phyloP scores from a whole-genome alignment of 202 grass and related monocot genomes.

The Bolboschoenoplectus hybrid region DNA sequence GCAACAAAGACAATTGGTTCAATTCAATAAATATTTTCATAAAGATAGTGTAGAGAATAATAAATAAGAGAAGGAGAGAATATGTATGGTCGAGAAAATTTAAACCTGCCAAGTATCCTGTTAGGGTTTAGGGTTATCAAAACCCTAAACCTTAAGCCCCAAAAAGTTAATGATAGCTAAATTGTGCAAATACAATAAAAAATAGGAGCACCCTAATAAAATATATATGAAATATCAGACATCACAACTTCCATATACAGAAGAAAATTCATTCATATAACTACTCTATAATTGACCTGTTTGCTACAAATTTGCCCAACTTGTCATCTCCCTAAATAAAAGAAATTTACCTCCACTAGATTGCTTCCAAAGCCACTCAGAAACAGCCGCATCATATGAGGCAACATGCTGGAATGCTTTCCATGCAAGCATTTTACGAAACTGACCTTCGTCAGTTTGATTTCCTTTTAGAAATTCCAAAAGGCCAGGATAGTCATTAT shows the following conservation, averaged over 20 bases:
- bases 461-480: constrained; percentile 72
- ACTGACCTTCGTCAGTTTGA: constrained; percentile 47
- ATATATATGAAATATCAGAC: not conserved
- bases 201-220: not conserved
- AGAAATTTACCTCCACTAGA: constrained; percentile 44
- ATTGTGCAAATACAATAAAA: not conserved
- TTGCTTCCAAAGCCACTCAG: constrained; percentile 82
- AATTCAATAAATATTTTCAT: constrained; percentile 1
- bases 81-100: constrained; percentile 21
- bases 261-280: not conserved
- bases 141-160: not conserved
- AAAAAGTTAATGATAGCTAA: not conserved
- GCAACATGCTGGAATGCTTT: constrained; percentile 80
- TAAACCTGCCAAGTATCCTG: not conserved
- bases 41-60: not conserved
- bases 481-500: constrained; percentile 75
- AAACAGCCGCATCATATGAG: constrained; percentile 75
- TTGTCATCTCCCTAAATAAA: not conserved
- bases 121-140: not conserved
- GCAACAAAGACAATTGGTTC: not conserved
- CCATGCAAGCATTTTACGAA: constrained; percentile 71
- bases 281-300: not conserved
- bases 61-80: not conserved
- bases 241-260: not conserved
- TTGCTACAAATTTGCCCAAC: not conserved